phyloP scores from a whole-genome alignment of 306 rosid genomes.

The Medicago truncatula region DNA sequence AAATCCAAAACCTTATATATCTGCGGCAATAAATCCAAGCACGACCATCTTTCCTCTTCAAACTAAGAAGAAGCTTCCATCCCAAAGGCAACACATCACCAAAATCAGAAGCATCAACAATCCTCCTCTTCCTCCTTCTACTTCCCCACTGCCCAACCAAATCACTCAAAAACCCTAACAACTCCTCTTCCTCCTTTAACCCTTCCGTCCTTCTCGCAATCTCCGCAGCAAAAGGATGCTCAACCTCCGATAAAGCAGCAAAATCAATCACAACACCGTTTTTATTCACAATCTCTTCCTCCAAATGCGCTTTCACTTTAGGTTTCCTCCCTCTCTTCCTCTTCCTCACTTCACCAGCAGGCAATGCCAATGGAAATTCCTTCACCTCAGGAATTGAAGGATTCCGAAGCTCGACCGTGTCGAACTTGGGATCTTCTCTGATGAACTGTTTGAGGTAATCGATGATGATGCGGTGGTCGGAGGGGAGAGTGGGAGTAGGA shows the following conservation, averaged over 20 bases:
- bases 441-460: constrained; percentile 65
- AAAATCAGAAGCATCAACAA: constrained; percentile 70
- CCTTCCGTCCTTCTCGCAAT: constrained; percentile 68
- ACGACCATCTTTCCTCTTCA: constrained; percentile 81
- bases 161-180: constrained; percentile 80
- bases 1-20: constrained; percentile 64
- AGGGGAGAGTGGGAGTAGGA: constrained; percentile 53
- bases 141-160: constrained; percentile 88
- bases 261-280: constrained; percentile 59
- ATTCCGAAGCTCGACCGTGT: constrained; percentile 49
- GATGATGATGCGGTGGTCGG: constrained; percentile 62
- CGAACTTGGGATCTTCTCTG: constrained; percentile 72
- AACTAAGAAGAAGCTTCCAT: constrained; percentile 83
- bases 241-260: constrained; percentile 43
- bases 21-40: constrained; percentile 92
- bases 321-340: constrained; percentile 89
- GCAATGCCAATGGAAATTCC: neutral
- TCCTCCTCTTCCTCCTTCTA: constrained; percentile 80
- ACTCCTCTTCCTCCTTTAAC: constrained; percentile 62
- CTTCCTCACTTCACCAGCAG: constrained; percentile 41
- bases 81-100: constrained; percentile 71
- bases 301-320: constrained; percentile 55
- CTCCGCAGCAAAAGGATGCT: constrained; percentile 70
- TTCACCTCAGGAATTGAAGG: neutral
- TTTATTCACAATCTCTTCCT: constrained; percentile 52